These are phyloP conservation scores for Salmacisia buchloeana DNA, from an alignment of 1,284 basidiomycete species.

Conservation along the genomic window DNA sequence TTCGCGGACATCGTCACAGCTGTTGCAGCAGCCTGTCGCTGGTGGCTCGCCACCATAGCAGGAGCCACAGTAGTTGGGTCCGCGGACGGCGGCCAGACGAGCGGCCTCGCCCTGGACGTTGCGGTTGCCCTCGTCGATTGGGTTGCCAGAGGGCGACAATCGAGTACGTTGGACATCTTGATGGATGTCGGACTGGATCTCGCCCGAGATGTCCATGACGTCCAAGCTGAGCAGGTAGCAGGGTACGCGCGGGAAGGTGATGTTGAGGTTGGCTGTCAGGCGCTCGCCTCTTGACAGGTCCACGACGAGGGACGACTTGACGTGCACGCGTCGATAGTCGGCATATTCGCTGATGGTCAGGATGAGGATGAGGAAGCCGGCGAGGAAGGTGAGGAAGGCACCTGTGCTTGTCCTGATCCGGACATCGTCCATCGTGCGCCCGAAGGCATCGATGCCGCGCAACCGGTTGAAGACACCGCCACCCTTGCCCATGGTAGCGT, in stretches of 20 bases:
- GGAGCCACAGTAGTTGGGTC: slow-evolving; percentile 60
- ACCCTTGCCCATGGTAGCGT: slow-evolving; percentile 4
- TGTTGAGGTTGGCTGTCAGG: slow-evolving; percentile 81
- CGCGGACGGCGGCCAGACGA: slow-evolving; percentile 25
- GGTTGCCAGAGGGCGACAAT: slow-evolving; percentile 61
- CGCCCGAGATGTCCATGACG: slow-evolving; percentile 96
- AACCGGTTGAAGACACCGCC: slow-evolving; percentile 11
- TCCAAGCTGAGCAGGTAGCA: slow-evolving; percentile 74
- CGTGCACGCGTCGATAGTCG: slow-evolving; percentile 79
- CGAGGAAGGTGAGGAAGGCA: slow-evolving; percentile 70
- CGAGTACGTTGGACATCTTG: slow-evolving; percentile 86
- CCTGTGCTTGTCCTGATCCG: slow-evolving; percentile 48
- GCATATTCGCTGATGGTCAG: slow-evolving; percentile 90
- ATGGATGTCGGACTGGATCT: slow-evolving; percentile 63
- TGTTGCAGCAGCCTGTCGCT: slow-evolving; percentile 75
- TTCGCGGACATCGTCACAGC: slow-evolving; percentile 88
- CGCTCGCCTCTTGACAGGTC: slow-evolving; percentile 92
- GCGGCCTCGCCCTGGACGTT: slow-evolving; percentile 41
- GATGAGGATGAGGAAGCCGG: slow-evolving; percentile 81
- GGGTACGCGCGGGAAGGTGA: slow-evolving; percentile 93
- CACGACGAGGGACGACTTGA: slow-evolving; percentile 52
- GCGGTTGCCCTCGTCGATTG: slow-evolving; percentile 23
- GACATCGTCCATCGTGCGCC: slow-evolving; percentile 46
- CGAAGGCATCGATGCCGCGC: slow-evolving; percentile 20
- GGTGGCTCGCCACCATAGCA: slow-evolving; percentile 88